Evolutionary conservation across 2,329 filamentous ascomycete genomes (phyloP), one percentile per base, ranked within the genome.

Genomic region (Trichoderma hamatum): DNA sequence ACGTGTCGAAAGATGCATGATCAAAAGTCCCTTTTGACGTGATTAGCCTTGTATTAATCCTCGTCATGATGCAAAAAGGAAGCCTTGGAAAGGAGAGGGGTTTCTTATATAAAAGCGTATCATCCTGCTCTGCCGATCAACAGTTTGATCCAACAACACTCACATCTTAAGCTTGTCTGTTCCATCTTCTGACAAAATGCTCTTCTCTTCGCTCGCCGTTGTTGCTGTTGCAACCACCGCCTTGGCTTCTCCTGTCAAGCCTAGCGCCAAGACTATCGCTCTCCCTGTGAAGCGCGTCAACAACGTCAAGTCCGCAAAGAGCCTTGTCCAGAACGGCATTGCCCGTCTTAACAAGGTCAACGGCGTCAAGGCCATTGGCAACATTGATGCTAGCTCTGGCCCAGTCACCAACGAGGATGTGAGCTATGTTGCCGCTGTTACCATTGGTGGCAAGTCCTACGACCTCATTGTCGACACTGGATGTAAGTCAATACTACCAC

Each of bases 21-120:
- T 28, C 56, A 59, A 59, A 59, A 59, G 56, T 59, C 26, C 39
- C 56, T 26, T 39, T 59, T 59, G 56, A 59, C 56, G 56, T 59
- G 21, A 39, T 59, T 34, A 39, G 34, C n/a, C 34, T 26, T 39
- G 21, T 16, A 28, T 2, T 43, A n/a, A 59, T 3, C 34, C 56
- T 39, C 24, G 36, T 11, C 32, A 28, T 26, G 56, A 59, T 43
- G 32, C 32, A 43, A 36, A 32, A 9, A 6, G 7, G 39, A 9
- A 10, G 30, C 30, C 30, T 30, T 30, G 30, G 5, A 30, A 30
- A 30, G 9, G 30, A 26, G 34, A 59, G n/a, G 6, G 21, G 24
- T 10, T 43, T 26, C 32, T 43, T 3, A 43, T 34, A 14, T 59
- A 39, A 28, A 43, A 9, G 16, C 19, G 2, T 43, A 19, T 43